Conservation (phyloP, 2,329 filamentous ascomycete species). For the Colletotrichum shisoi region DNA sequence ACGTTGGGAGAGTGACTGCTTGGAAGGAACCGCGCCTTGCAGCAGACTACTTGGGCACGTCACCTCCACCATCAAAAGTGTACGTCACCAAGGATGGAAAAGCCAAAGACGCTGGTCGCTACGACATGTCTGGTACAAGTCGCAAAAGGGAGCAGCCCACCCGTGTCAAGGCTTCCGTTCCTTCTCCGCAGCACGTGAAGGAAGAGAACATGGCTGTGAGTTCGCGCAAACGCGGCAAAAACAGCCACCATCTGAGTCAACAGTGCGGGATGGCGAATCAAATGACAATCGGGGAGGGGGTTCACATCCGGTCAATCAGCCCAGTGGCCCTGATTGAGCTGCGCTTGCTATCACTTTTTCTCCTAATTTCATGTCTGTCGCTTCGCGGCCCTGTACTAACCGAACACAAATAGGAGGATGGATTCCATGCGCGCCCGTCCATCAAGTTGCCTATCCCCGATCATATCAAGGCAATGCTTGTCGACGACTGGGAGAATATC, state of each 20-base stretch:
- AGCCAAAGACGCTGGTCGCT: constrained; percentile 24
- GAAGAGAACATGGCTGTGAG: neutral
- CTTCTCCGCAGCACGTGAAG: neutral
- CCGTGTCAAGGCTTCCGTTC: constrained; percentile 9
- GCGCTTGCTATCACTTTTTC: neutral
- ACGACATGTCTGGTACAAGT: neutral
- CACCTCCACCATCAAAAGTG: constrained; percentile 1
- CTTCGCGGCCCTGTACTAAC: neutral
- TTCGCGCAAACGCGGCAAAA: neutral
- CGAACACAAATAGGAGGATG: constrained; percentile 73
- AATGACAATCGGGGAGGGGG: neutral
- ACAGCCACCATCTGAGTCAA: constrained; percentile 1
- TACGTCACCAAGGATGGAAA: constrained; percentile 31
- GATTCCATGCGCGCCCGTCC: constrained; percentile 82
- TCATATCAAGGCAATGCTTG: constrained; percentile 86
- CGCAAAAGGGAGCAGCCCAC: constrained; percentile 18
- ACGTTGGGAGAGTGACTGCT: neutral
- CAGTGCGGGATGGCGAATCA: neutral
- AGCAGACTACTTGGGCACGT: constrained; percentile 19
- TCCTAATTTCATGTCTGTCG: neutral
- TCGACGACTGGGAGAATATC: constrained; percentile 98
- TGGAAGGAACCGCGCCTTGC: constrained; percentile 36
- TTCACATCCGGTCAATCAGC: constrained; percentile 4
- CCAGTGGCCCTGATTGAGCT: constrained; percentile 20
- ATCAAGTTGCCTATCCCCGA: constrained; percentile 89